Evolutionary conservation across 2,329 filamentous ascomycete genomes (phyloP).

Genomic region (Cladosporium colombiae): DNA sequence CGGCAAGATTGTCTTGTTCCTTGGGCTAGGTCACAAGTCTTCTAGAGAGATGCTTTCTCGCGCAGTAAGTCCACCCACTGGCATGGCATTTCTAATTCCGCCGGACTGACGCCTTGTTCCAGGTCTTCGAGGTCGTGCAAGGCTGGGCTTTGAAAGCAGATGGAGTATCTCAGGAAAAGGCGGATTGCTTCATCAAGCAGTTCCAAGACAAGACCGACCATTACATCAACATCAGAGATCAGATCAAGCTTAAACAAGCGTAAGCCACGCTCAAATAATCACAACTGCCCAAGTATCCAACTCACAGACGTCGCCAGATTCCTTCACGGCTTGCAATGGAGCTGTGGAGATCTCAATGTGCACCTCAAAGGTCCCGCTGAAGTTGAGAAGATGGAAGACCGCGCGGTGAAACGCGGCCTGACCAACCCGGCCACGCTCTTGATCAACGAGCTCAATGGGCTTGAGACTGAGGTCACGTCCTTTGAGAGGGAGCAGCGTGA

Average conservation of each 20-base stretch:
- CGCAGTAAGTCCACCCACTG: not conserved
- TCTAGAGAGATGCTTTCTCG: not conserved
- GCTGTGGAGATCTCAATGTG: not conserved
- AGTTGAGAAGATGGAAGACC: not conserved
- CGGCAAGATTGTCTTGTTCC: constrained; percentile 1
- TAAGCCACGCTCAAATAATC: not conserved
- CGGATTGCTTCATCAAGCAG: not conserved
- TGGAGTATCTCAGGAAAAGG: not conserved
- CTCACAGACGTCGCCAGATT: not conserved
- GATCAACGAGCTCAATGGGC: not conserved
- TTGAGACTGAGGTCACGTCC: not conserved
- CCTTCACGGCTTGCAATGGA: not conserved
- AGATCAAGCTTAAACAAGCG: constrained; percentile 8
- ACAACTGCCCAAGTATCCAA: not conserved
- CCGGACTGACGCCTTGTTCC: not conserved
- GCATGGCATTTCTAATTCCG: not conserved
- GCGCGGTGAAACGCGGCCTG: not conserved
- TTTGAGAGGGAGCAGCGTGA: not conserved
- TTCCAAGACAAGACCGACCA: not conserved
- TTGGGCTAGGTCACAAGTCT: not conserved
- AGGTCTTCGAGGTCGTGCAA: constrained; percentile 11
- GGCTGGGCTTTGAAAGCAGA: constrained; percentile 8
- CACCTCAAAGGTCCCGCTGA: not conserved
- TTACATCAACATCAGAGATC: not conserved
- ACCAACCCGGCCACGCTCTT: not conserved